Percentiles rank a stretch among this genome's conserved stretches.
Conservation (phyloP, 805 yeast genomes). For the Millerozyma miso region DNA sequence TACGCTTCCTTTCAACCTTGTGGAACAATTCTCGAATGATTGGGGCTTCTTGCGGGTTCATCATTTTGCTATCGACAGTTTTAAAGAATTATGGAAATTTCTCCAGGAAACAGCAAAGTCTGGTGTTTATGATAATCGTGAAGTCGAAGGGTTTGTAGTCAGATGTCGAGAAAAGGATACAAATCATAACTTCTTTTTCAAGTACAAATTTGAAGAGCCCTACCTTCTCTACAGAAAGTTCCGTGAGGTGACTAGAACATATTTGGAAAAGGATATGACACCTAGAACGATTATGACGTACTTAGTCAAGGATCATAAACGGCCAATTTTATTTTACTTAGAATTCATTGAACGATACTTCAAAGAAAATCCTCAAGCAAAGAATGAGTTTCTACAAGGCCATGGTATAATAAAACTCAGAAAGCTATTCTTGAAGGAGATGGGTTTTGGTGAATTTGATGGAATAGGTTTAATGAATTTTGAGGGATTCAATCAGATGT, state of each 20-base stretch:
- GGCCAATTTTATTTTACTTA: conserved; percentile 63
- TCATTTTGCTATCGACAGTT: conserved; percentile 34
- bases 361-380: conserved; percentile 41
- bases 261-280: conserved; percentile 34
- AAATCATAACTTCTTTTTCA: conserved; percentile 58
- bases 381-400: conserved; percentile 46
- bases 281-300: conserved; percentile 25
- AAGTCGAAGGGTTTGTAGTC: conserved; percentile 91
- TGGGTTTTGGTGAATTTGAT: conserved; percentile 38
- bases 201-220: conserved; percentile 93
- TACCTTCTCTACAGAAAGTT: conserved; percentile 85
- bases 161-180: conserved; percentile 52
- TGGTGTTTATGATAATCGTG: conserved; percentile 68
- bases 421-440: conserved; percentile 51
- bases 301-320: conserved; percentile 49
- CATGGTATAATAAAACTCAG: conserved; percentile 75
- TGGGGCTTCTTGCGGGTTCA: conserved; percentile 73
- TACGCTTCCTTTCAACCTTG: conserved; percentile 62
- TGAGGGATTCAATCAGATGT: conserved; percentile 32
- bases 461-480: conserved; percentile 57
- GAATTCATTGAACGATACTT: conserved; percentile 61
- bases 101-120: conserved; percentile 54
- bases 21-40: conserved; percentile 51
- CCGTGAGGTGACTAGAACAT: conserved; percentile 76
- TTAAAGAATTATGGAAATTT: conserved; percentile 44